Conservation (phyloP, 2,329 filamentous ascomycete species). For the Fusarium duplospermum region DNA sequence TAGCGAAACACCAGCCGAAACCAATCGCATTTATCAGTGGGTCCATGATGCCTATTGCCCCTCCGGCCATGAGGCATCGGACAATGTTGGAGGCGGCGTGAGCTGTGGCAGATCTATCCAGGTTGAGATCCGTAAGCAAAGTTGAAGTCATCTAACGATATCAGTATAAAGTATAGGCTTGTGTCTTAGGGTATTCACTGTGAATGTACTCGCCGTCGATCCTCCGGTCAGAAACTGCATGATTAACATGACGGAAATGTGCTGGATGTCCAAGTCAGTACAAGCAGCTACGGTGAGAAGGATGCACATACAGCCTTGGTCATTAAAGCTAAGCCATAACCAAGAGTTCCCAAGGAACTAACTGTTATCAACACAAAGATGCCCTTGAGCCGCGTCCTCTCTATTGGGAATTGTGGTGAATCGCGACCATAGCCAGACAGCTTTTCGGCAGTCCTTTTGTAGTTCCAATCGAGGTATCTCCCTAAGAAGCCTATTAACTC, state of each 20-base stretch:
- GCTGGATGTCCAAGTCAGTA: not conserved
- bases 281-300: too few relatives aligned
- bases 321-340: not conserved
- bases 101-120: constrained; percentile 39
- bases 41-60: constrained; percentile 38
- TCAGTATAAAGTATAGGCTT: not conserved
- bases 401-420: not conserved
- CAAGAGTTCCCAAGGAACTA: not conserved
- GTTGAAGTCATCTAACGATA: constrained; percentile 6
- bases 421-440: not conserved
- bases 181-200: not conserved
- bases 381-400: constrained; percentile 1
- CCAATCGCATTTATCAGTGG: not conserved
- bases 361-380: not conserved
- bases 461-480: constrained; percentile 11
- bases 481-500: too few relatives aligned
- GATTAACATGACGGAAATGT: constrained; percentile 1
- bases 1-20: not conserved
- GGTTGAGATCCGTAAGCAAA: constrained; percentile 44
- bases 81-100: constrained; percentile 44
- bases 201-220: constrained; percentile 5
- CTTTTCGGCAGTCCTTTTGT: not conserved
- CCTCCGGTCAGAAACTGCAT: not conserved
- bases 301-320: not conserved
- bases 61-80: constrained; percentile 38